These are phyloP conservation scores for Halophytophthora polymorphica DNA, from an alignment of 352 stramenopile genomes.

Conservation along the genomic window DNA sequence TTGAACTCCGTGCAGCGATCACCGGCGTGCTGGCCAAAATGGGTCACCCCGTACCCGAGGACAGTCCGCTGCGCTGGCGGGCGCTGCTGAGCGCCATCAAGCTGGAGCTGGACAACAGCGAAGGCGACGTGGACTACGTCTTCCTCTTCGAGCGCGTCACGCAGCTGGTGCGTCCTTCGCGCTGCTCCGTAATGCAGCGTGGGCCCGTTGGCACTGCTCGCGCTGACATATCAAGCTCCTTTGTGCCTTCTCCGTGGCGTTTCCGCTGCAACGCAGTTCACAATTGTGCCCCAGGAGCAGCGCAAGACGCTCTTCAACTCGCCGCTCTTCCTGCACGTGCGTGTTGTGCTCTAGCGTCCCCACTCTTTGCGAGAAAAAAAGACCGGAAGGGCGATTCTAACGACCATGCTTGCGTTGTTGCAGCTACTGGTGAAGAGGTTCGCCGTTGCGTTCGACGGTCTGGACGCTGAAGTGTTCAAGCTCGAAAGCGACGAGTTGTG, in stretches of 20 bases:
- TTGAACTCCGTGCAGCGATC: conserved; percentile 22
- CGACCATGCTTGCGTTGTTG: neutral
- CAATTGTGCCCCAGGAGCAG: conserved; percentile 26
- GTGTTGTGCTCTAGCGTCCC: conserved; percentile 5
- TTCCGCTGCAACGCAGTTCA: conserved; percentile 13
- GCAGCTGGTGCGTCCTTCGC: conserved; percentile 34
- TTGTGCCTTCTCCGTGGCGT: neutral
- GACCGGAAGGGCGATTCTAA: neutral
- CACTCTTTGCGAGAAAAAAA: neutral
- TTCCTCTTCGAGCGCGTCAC: conserved; percentile 69
- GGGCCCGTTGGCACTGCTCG: neutral
- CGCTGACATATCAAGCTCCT: neutral
- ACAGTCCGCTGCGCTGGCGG: conserved; percentile 50
- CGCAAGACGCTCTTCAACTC: conserved; percentile 49
- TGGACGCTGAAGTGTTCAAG: conserved; percentile 64
- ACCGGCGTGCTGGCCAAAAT: conserved; percentile 38
- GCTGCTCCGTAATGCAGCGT: neutral
- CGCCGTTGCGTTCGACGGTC: conserved; percentile 39
- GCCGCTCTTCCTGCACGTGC: conserved; percentile 62
- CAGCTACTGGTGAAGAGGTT: conserved; percentile 70
- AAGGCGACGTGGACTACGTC: conserved; percentile 38
- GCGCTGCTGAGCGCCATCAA: conserved; percentile 46
- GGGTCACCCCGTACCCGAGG: conserved; percentile 37
- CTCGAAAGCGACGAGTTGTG: conserved; percentile 66
- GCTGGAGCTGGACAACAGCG: conserved; percentile 34